A percentile compares a stretch with the other conserved stretches of the same genome.
Evolutionary conservation across 345 rosid species (phyloP).

Genomic region (Hibiscus tridactylites): DNA sequence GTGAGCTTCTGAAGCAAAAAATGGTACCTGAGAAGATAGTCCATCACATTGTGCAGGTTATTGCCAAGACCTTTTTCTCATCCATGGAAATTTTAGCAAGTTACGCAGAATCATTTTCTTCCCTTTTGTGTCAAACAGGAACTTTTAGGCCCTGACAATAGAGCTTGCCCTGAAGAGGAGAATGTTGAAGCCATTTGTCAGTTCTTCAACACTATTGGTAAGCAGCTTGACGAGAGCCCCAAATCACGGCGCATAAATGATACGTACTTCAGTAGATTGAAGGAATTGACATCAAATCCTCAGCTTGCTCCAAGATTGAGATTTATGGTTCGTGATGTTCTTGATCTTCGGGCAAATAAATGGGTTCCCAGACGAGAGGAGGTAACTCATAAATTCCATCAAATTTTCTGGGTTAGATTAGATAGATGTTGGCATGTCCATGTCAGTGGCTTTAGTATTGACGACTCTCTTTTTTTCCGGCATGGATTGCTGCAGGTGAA

Average conservation of each 20-base stretch:
- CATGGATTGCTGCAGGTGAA: constrained; percentile 38
- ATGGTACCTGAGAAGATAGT: constrained; percentile 92
- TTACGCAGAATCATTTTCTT: neutral
- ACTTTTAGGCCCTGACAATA: constrained; percentile 63
- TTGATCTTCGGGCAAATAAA: constrained; percentile 66
- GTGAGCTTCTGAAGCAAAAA: constrained; percentile 89
- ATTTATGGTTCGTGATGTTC: constrained; percentile 25
- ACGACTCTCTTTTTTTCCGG: neutral
- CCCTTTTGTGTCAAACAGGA: constrained; percentile 36
- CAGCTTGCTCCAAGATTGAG: constrained; percentile 56
- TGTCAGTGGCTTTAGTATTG: neutral
- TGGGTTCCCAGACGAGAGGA: constrained; percentile 97
- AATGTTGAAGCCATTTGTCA: constrained; percentile 90
- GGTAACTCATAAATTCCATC: constrained; percentile 31
- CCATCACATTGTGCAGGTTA: constrained; percentile 85
- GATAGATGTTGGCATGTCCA: neutral
- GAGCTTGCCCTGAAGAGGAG: constrained; percentile 71
- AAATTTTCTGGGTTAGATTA: neutral
- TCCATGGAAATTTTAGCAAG: neutral
- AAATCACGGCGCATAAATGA: constrained; percentile 64
- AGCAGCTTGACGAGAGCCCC: constrained; percentile 70
- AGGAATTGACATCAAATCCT: constrained; percentile 52
- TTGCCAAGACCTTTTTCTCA: neutral
- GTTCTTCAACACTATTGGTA: constrained; percentile 77
- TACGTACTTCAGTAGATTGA: constrained; percentile 53